Base-by-base conservation (phyloP, 768 basidiomycete genomes). In the Termitomyces sp. region DNA sequence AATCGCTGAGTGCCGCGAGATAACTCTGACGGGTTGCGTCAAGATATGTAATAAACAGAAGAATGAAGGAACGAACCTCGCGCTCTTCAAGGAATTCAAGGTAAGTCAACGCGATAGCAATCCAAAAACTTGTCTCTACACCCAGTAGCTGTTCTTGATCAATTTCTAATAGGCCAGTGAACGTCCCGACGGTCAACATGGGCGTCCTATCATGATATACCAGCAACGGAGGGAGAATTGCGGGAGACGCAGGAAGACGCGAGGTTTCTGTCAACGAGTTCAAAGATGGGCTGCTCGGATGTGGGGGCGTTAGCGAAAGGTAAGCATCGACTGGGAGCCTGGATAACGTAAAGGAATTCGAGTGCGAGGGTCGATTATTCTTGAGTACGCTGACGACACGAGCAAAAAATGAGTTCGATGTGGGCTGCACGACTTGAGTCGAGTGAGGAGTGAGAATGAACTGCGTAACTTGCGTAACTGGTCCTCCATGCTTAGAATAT, bases 81-180 rank as follows among this genome's bases (percentile, higher is more conserved):
- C 89, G 78, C 63, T 92, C 89, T 65, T 81, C 82, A 64, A 93
- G 69, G 66, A 90, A 93, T 59, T 89, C 89, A 13, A 90, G 70
- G 68, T 91, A 93, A 3, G 88, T 85, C 65, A 92, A 68, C 0
- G 85, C 85, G 42, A 89, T 75, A 0, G 88, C 82, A 47, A 93
- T 78, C 86, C 89, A 93, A 67, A 93, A 93, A 55, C 85, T 85
- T 30, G 81, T 80, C 50, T 91, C 88, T 31, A 93, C 82, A 15
- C 90, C 91, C 24, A 91, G 66, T 33, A 78, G 70, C 18, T 74
- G 70, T 54, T 84, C 83, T 53, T 74, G 70, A 39, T 91, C 81
- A 39, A 93, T 70, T 67, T 88, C 88, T 41, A 93, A 71, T 36
- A 84, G 55, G 5, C 91, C 90, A 0, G 79, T 83, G 7, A 81